phyloP scores from a whole-genome alignment of 176 grass and related monocot genomes.

The Aechmea fasciata region DNA sequence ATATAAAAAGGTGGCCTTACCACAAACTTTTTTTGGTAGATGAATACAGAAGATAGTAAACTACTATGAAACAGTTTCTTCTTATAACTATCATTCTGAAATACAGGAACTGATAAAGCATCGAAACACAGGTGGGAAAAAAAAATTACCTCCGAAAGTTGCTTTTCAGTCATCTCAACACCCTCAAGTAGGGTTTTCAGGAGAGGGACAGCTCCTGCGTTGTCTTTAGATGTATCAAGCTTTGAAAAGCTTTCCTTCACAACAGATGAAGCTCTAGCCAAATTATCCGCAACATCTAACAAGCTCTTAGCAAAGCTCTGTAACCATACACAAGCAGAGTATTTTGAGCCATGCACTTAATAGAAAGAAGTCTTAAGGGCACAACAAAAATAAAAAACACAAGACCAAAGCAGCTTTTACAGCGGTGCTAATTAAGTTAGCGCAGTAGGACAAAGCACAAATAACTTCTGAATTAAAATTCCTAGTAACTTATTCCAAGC shows the following conservation, averaged over 20 bases:
- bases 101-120: neutral
- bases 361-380: neutral
- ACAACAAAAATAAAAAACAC: neutral
- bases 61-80: too few relatives aligned
- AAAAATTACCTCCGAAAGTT: slow-evolving; percentile 47
- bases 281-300: slow-evolving; percentile 66
- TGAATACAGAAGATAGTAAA: too few relatives aligned
- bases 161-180: slow-evolving; percentile 75
- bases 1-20: too few relatives aligned
- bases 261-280: slow-evolving; percentile 50
- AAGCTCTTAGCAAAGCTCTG: slow-evolving; percentile 62
- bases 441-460: too few relatives aligned
- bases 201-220: slow-evolving; percentile 43
- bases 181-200: slow-evolving; percentile 61
- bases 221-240: slow-evolving; percentile 56
- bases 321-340: neutral
- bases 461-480: too few relatives aligned
- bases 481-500: too few relatives aligned
- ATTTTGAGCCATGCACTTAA: neutral
- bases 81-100: neutral
- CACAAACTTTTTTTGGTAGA: too few relatives aligned
- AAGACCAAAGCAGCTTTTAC: too few relatives aligned
- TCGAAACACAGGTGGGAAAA: neutral
- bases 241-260: slow-evolving; percentile 61
- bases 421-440: too few relatives aligned